Evolutionary conservation across 805 yeast species (phyloP).

Genomic region (Metschnikowia arizonensis): DNA sequence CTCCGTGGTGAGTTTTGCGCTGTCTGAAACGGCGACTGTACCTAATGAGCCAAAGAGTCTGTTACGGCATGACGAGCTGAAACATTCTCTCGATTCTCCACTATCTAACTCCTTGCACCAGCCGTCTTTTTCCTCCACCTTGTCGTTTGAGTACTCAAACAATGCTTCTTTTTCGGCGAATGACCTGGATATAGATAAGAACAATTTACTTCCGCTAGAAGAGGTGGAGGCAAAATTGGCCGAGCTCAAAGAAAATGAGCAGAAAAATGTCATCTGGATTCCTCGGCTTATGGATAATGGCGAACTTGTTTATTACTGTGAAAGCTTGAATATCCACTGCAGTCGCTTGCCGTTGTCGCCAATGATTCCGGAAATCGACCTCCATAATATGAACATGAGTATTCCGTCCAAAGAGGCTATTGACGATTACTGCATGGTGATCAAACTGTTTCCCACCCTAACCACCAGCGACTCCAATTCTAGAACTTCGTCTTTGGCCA

Average conservation of each 20-base stretch:
- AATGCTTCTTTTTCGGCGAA: slow-evolving; percentile 2
- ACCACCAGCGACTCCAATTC: slow-evolving; percentile 3
- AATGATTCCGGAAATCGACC: slow-evolving; percentile 19
- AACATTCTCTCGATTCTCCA: slow-evolving; percentile 1
- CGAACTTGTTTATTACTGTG: slow-evolving; percentile 55
- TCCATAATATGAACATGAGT: slow-evolving; percentile 20
- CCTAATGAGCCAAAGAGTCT: slow-evolving; percentile 7
- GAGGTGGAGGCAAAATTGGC: slow-evolving; percentile 29
- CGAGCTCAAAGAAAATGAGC: slow-evolving; percentile 20
- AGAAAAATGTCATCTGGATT: slow-evolving; percentile 46
- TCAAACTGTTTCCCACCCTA: slow-evolving; percentile 5
- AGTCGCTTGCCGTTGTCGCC: slow-evolving; percentile 49
- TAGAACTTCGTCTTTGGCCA: slow-evolving; percentile 12
- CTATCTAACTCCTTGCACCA: slow-evolving; percentile 6
- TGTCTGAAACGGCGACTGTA: slow-evolving; percentile 36
- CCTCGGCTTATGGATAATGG: slow-evolving; percentile 56
- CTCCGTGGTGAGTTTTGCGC: slow-evolving; percentile 48
- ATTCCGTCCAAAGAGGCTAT: slow-evolving; percentile 26
- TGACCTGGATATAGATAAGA: slow-evolving; percentile 10
- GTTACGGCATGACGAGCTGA: slow-evolving; percentile 4
- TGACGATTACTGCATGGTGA: slow-evolving; percentile 18
- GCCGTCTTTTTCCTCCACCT: slow-evolving; percentile 12
- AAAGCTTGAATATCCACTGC: slow-evolving; percentile 56
- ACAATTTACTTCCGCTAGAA: slow-evolving; percentile 18
- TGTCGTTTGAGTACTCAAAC: slow-evolving; percentile 8